phyloP scores from a whole-genome alignment of 371 early-diverging fungal species.

The Zychaea mexicana region DNA sequence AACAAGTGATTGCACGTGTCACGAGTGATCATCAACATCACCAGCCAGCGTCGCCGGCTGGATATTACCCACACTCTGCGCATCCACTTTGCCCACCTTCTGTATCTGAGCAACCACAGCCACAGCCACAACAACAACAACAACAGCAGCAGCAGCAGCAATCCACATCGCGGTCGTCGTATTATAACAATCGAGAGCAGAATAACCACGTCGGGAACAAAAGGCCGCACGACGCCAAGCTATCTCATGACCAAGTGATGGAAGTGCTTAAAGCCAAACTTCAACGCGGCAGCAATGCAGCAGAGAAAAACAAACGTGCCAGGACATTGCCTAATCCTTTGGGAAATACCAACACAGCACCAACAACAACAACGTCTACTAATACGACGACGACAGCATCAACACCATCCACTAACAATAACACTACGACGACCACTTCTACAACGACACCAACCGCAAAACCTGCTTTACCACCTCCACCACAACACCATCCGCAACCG shows the following conservation, averaged over 20 bases:
- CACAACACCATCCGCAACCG: background rate
- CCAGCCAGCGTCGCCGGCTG: constrained; percentile 30
- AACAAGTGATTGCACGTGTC: constrained; percentile 39
- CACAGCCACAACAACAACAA: background rate
- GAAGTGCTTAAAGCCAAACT: constrained; percentile 52
- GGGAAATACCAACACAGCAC: background rate
- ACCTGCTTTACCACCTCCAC: constrained; percentile 18
- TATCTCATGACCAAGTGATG: constrained; percentile 44
- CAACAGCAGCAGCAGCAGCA: background rate
- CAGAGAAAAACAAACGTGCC: constrained; percentile 14
- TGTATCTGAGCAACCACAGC: background rate
- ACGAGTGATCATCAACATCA: constrained; percentile 13
- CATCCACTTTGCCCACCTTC: constrained; percentile 38
- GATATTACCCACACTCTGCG: constrained; percentile 36
- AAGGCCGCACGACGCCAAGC: constrained; percentile 12
- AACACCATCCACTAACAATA: background rate
- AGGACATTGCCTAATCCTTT: constrained; percentile 14
- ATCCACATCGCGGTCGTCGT: background rate
- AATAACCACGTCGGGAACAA: background rate
- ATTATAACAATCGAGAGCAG: background rate
- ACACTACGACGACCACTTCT: background rate
- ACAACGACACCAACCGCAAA: constrained; percentile 12
- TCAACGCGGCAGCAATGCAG: constrained; percentile 24
- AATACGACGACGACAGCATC: background rate
- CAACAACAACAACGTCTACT: background rate